Conservation (phyloP, 1,284 basidiomycete species). For the Thelephora terrestris region DNA sequence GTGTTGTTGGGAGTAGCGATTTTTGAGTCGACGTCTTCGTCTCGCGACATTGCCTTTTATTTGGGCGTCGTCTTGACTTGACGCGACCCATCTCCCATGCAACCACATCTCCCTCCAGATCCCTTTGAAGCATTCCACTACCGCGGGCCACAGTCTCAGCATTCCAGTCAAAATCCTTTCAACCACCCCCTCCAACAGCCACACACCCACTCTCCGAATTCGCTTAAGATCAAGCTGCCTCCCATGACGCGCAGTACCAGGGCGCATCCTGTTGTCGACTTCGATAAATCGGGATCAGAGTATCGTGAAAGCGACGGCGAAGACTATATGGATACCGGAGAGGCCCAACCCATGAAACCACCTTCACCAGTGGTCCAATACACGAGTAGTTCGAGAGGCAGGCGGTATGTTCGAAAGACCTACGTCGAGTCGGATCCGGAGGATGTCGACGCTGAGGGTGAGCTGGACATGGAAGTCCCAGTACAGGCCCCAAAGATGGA, state of each 20-base stretch:
- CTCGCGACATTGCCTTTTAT: too few relatives aligned
- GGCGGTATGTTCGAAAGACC: constrained; percentile 31
- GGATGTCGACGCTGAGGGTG: constrained; percentile 23
- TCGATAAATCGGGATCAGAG: constrained; percentile 50
- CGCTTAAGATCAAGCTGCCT: constrained; percentile 18
- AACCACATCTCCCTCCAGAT: too few relatives aligned
- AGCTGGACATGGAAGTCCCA: constrained; percentile 8
- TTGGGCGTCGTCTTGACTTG: too few relatives aligned
- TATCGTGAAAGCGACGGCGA: constrained; percentile 45
- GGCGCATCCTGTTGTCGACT: constrained; percentile 15
- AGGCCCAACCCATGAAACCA: constrained; percentile 19
- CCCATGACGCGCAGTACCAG: constrained; percentile 21
- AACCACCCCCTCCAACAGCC: not conserved
- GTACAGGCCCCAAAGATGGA: constrained; percentile 7
- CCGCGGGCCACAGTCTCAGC: too few relatives aligned
- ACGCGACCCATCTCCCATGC: too few relatives aligned
- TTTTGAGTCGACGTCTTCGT: too few relatives aligned
- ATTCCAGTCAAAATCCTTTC: too few relatives aligned
- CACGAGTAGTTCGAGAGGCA: constrained; percentile 31
- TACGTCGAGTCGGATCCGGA: constrained; percentile 46
- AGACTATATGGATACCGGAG: constrained; percentile 30
- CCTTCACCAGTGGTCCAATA: constrained; percentile 15
- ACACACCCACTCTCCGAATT: not conserved
- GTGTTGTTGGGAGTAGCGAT: too few relatives aligned
- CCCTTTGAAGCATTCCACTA: too few relatives aligned